Conservation (phyloP, 2,329 filamentous ascomycete species). For the Atkinsonella texensis region DNA sequence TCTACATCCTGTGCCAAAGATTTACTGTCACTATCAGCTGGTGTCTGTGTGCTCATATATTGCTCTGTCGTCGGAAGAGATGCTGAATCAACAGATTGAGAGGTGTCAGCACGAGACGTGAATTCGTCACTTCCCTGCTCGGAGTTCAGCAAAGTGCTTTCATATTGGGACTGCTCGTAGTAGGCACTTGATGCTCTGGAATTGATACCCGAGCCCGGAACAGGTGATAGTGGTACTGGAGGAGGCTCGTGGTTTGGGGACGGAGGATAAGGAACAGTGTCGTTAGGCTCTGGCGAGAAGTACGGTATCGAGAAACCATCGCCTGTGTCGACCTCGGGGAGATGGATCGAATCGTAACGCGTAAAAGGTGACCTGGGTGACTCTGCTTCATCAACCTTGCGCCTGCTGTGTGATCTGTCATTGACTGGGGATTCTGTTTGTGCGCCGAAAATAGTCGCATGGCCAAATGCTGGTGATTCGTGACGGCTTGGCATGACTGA, state of each 20-base stretch:
- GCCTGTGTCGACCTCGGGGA: conserved; percentile 40
- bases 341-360: conserved; percentile 24
- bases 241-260: conserved; percentile 40
- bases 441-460: conserved; percentile 21
- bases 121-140: conserved; percentile 34
- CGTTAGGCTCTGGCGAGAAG: conserved; percentile 21
- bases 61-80: conserved; percentile 31
- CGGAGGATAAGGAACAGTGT: conserved; percentile 19
- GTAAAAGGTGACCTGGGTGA: conserved; percentile 16
- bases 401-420: not conserved
- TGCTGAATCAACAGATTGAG: conserved; percentile 34
- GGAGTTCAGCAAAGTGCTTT: conserved; percentile 31
- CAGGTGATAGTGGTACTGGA: conserved; percentile 29
- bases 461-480: conserved; percentile 17
- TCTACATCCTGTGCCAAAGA: conserved; percentile 25
- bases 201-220: conserved; percentile 22
- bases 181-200: conserved; percentile 30
- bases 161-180: conserved; percentile 26
- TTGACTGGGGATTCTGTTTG: conserved; percentile 7
- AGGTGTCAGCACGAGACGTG: conserved; percentile 28
- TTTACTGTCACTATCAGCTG: conserved; percentile 26
- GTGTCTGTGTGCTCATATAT: conserved; percentile 24
- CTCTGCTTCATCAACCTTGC: conserved; percentile 13
- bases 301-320: conserved; percentile 39
- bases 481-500: conserved; percentile 16